These are phyloP conservation scores for Hyphopichia wangnamkhiaoensis DNA, from an alignment of 1,139 yeast genomes.

Conservation along the genomic window DNA sequence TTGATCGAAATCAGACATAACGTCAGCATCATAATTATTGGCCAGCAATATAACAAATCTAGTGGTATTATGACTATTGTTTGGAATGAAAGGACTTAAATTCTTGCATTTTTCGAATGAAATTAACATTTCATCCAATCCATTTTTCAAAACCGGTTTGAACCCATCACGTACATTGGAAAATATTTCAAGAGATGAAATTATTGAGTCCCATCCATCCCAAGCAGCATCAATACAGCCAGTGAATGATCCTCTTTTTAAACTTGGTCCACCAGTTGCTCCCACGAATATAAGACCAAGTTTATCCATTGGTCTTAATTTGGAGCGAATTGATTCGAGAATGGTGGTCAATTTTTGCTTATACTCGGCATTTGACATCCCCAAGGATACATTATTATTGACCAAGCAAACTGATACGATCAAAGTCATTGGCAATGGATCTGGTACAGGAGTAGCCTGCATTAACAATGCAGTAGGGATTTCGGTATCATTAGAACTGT, in stretches of 20 bases:
- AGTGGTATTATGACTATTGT: constrained; percentile 20
- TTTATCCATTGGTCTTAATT: constrained; percentile 45
- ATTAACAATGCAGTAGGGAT: constrained; percentile 39
- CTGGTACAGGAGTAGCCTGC: constrained; percentile 40
- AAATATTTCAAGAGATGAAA: constrained; percentile 42
- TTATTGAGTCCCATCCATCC: constrained; percentile 57
- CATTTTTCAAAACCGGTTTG: constrained; percentile 15
- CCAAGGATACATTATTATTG: constrained; percentile 25
- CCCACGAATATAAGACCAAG: constrained; percentile 60
- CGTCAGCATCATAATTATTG: constrained; percentile 15
- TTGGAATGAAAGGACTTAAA: constrained; percentile 30
- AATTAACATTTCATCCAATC: constrained; percentile 25
- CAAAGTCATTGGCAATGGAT: constrained; percentile 44
- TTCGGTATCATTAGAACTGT: constrained; percentile 26
- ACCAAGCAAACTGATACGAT: constrained; percentile 49
- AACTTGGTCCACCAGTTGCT: constrained; percentile 36
- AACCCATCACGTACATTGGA: constrained; percentile 17
- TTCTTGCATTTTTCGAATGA: constrained; percentile 32
- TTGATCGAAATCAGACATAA: neutral
- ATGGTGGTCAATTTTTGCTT: constrained; percentile 24
- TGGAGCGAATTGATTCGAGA: constrained; percentile 26
- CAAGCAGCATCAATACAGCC: constrained; percentile 55
- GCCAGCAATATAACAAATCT: constrained; percentile 28
- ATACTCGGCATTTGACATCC: constrained; percentile 32
- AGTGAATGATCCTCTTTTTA: constrained; percentile 49